Base-by-base conservation (phyloP, 1,284 basidiomycete genomes). In the Ceratobasidium sp. region DNA sequence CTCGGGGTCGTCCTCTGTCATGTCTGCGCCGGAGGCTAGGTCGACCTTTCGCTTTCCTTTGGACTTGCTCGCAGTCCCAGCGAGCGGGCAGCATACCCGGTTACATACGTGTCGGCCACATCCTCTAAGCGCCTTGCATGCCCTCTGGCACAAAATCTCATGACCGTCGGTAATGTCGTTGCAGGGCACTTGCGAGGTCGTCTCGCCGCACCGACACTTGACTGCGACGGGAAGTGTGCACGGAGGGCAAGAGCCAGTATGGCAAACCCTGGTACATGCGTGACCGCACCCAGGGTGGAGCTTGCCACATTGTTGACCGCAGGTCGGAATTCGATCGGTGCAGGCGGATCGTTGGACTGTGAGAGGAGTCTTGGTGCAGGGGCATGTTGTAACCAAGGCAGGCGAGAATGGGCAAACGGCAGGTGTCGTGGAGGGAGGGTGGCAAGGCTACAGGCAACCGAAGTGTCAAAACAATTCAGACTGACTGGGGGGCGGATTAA, bases 61-160 rank as follows among this genome's bases (percentile, higher is more conserved):
- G 56, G 87, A 85, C 74, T 89, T 88, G 47, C 81, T 80, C 52
- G 81, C 78, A 0, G 89, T 77, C 1, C 86, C 88, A 0, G 92
- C 89, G 0, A 96, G 82, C 0, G 95, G 94, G 75, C 95, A 97
- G 76, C 94, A 97, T 7, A 89, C 71, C 1, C 94, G 84, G 20
- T 84, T 83, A 75, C 94, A 97, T 73, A 90, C 87, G 76, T 97
- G 94, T 38, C 87, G 81, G 0, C 93, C 93, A 76, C 93, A 96
- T 43, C 84, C 82, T 35, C 92, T 85, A 10, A 93, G 80, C 0
- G 88, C 89, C 29, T 81, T 80, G 76, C 94, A 97, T 0, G 88
- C 85, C 31, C 86, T 83, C 65, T 93, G 88, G 76, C 94, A 97
- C 0, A 90, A 78, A 57, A 94, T 84, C 68, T 92, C 90, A 8